phyloP scores from a whole-genome alignment of 192 early-diverging fungal species.

The Ambispora gerdemannii region DNA sequence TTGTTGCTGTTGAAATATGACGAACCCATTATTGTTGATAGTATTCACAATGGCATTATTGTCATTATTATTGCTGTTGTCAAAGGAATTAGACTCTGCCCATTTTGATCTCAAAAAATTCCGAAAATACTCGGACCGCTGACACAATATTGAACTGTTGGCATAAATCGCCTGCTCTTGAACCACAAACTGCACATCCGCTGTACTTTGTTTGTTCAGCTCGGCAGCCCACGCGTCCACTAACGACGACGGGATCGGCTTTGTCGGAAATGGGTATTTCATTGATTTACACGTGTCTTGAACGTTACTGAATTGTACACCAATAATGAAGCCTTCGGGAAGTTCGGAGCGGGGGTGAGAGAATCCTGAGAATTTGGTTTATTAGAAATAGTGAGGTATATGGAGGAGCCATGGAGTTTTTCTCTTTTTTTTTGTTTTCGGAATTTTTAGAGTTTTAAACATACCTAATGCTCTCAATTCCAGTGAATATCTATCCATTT shows the following conservation, averaged over 20 bases:
- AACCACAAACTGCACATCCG: conserved; percentile 10
- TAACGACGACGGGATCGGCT: background rate
- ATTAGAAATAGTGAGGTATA: background rate
- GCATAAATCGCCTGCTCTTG: background rate
- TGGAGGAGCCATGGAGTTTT: background rate
- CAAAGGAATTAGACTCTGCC: background rate
- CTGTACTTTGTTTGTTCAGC: background rate
- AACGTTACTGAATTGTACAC: background rate
- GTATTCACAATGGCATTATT: background rate
- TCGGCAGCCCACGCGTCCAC: background rate
- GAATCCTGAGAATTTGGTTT: no score
- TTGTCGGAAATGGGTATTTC: background rate
- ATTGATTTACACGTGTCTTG: background rate
- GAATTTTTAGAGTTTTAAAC: background rate
- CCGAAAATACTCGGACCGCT: conserved; percentile 10
- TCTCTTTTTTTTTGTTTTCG: no score
- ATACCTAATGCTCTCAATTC: background rate
- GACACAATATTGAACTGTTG: background rate
- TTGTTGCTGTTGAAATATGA: no score
- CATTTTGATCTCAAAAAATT: background rate
- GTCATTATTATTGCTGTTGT: background rate
- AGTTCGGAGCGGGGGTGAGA: background rate
- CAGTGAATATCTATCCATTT: background rate
- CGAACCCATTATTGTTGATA: background rate
- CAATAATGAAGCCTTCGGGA: background rate